Percentiles rank a stretch among this genome's conserved stretches.
These are phyloP conservation scores for Leccinum ochraceum DNA, from an alignment of 768 basidiomycete species.

Conservation along the genomic window DNA sequence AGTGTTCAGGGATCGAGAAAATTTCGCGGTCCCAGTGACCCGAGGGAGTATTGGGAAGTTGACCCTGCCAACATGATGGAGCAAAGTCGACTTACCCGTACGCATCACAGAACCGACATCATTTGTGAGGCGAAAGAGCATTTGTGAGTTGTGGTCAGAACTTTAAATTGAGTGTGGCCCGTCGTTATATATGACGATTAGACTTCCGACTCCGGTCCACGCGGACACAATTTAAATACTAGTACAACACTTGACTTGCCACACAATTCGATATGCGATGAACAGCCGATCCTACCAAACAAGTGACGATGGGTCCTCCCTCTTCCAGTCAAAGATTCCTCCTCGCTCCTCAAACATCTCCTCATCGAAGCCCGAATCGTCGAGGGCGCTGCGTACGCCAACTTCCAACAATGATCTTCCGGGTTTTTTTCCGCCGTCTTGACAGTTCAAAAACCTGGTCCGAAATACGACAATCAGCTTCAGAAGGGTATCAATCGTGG, in stretches of 20 bases:
- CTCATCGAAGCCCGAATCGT: conserved; percentile 38
- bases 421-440: conserved; percentile 34
- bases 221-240: neutral
- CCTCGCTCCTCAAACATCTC: conserved; percentile 33
- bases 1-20: conserved; percentile 4
- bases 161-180: neutral
- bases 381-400: conserved; percentile 34
- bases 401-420: conserved; percentile 34
- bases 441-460: conserved; percentile 36
- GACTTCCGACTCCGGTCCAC: neutral
- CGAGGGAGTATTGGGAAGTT: neutral
- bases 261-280: neutral
- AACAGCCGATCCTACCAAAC: conserved; percentile 2
- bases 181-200: neutral
- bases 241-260: neutral
- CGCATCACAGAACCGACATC: neutral
- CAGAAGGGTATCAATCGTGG: neutral
- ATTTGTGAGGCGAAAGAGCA: neutral
- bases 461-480: neutral
- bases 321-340: conserved; percentile 40
- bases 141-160: neutral
- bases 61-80: neutral
- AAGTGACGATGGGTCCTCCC: conserved; percentile 2
- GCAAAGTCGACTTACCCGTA: neutral
- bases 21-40: neutral